Conservation (phyloP, 2,329 filamentous ascomycete species). For the Fonsecaea nubica region DNA sequence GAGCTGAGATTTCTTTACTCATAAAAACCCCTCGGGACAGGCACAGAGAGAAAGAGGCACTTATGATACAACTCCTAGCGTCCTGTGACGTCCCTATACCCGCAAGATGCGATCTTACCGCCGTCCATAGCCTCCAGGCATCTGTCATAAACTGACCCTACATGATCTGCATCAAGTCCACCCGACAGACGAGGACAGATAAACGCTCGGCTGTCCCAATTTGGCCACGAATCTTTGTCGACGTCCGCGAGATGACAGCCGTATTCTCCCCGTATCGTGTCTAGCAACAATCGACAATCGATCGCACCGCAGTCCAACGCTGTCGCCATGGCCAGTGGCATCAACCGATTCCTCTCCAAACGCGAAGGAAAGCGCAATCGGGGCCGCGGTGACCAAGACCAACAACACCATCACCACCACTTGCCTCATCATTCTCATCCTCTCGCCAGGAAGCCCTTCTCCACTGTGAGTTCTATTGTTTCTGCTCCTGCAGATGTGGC, state of each 20-base stretch:
- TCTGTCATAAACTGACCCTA: slow-evolving; percentile 8
- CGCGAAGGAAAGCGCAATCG: slow-evolving; percentile 46
- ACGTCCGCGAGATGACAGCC: background rate
- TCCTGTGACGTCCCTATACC: slow-evolving; percentile 15
- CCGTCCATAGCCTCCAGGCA: background rate
- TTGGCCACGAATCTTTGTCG: background rate
- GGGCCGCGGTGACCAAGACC: slow-evolving; percentile 20
- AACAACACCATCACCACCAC: slow-evolving; percentile 16
- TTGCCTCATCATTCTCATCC: slow-evolving; percentile 6
- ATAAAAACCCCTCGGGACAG: slow-evolving; percentile 19
- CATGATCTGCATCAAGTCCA: background rate
- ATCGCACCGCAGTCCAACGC: background rate
- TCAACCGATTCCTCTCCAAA: slow-evolving; percentile 51
- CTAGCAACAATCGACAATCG: background rate
- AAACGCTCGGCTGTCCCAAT: slow-evolving; percentile 2
- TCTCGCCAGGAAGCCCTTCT: slow-evolving; percentile 23
- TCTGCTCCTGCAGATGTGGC: slow-evolving; percentile 4
- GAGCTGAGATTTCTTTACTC: slow-evolving; percentile 21
- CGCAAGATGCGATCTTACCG: background rate
- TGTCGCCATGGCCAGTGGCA: slow-evolving; percentile 48
- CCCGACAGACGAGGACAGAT: slow-evolving; percentile 1
- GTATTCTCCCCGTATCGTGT: background rate
- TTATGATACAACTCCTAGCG: slow-evolving; percentile 10
- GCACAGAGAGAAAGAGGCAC: slow-evolving; percentile 9
- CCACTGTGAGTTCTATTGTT: slow-evolving; percentile 27